These are phyloP conservation scores for Neurospora sp. DNA, from an alignment of 495 filamentous ascomycete species.

Conservation along the genomic window DNA sequence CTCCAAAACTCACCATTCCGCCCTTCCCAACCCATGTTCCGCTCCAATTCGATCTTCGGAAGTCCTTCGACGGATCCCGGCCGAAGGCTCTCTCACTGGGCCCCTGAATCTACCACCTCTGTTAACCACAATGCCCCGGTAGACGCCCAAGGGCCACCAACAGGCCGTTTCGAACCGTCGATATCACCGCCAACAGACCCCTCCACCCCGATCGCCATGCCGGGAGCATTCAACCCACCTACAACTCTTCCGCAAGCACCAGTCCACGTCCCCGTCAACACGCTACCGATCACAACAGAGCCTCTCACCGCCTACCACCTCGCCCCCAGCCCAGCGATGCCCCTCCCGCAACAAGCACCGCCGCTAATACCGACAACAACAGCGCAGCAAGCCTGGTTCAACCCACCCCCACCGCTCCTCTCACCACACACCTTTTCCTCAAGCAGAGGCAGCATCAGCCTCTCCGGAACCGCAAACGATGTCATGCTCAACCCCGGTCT, in stretches of 20 bases:
- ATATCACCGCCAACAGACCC: not conserved
- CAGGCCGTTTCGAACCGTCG: not conserved
- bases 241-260: not conserved
- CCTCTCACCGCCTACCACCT: not conserved
- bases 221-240: not conserved
- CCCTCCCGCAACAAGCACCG: conserved; percentile 7
- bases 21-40: conserved; percentile 29
- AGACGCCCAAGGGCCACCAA: not conserved
- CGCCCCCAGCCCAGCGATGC: conserved; percentile 4
- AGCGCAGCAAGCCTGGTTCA: conserved; percentile 31
- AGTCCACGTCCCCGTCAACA: not conserved
- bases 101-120: conserved; percentile 34
- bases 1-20: conserved; percentile 14
- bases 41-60: conserved; percentile 46
- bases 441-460: not conserved
- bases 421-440: conserved; percentile 25
- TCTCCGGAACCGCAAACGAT: not conserved
- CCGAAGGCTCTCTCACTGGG: conserved; percentile 44
- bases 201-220: not conserved
- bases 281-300: not conserved
- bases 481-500: conserved; percentile 4
- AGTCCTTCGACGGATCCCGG: conserved; percentile 37
- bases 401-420: conserved; percentile 42
- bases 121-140: conserved; percentile 9
- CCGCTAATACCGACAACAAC: conserved; percentile 26